Percentiles rank a stretch among this genome's conserved stretches.
These are phyloP conservation scores for Smithsoniella earleae DNA, from an alignment of 163 green algal genomes.

Conservation along the genomic window DNA sequence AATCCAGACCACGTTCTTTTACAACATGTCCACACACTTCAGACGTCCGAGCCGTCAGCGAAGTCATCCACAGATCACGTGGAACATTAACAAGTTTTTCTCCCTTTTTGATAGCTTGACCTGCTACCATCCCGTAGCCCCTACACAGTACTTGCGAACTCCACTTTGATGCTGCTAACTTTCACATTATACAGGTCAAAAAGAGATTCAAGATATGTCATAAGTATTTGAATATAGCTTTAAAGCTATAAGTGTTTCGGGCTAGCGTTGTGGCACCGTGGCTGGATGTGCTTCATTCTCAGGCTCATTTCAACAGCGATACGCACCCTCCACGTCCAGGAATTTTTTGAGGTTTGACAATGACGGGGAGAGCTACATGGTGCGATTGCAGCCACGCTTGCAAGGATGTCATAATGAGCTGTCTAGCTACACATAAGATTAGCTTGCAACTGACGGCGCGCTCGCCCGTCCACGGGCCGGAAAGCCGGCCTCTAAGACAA, in stretches of 20 bases:
- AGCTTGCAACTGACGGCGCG: not conserved
- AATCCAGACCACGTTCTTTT: slow-evolving; percentile 1
- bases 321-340: slow-evolving; percentile 2
- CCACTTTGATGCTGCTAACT: too few species aligned
- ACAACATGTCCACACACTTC: slow-evolving; percentile 8
- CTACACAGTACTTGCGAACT: not conserved
- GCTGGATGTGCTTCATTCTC: not conserved
- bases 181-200: not conserved
- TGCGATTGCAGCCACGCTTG: slow-evolving; percentile 18
- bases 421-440: not conserved
- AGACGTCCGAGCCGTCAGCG: not conserved
- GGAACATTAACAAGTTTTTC: slow-evolving; percentile 25
- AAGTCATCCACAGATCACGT: slow-evolving; percentile 17
- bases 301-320: not conserved
- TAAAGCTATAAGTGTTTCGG: not conserved
- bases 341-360: slow-evolving; percentile 2
- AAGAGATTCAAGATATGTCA: not conserved
- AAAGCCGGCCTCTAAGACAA: not conserved
- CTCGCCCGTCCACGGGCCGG: not conserved
- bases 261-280: not conserved
- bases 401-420: not conserved
- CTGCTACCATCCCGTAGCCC: slow-evolving; percentile 5
- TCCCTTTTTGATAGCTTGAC: slow-evolving; percentile 11
- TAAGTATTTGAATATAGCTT: not conserved
- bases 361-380: not conserved